Conservation (phyloP, 768 basidiomycete genomes). For the Fibroporia radiculosa region DNA sequence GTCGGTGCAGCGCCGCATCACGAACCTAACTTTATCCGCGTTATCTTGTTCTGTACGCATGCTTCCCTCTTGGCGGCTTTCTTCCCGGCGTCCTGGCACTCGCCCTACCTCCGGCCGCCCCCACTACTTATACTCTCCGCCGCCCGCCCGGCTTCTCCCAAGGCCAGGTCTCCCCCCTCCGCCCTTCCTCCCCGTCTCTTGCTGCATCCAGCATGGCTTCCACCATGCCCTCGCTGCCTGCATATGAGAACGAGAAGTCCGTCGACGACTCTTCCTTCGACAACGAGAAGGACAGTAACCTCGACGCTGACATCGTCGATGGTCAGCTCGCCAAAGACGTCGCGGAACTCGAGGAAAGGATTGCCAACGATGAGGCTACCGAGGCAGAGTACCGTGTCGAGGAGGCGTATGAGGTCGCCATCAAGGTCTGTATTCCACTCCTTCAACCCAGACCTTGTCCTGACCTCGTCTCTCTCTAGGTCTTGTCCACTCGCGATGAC, state of each 20-base stretch:
- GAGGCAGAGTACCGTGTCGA: constrained; percentile 28
- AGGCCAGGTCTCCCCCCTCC: not conserved
- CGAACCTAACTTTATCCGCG: too few species aligned
- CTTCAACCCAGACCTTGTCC: not conserved
- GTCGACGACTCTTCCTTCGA: constrained; percentile 14
- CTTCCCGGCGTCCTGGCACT: too few species aligned
- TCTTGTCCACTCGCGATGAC: constrained; percentile 29
- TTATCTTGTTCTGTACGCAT: too few species aligned
- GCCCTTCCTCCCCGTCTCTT: not conserved
- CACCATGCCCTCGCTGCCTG: constrained; percentile 4
- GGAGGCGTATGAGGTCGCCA: constrained; percentile 32
- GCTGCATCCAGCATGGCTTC: constrained; percentile 6
- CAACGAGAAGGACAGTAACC: constrained; percentile 15
- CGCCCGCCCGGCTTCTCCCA: not conserved
- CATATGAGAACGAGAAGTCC: constrained; percentile 15
- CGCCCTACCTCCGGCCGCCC: too few species aligned
- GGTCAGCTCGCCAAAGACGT: constrained; percentile 20
- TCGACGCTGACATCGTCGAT: constrained; percentile 16
- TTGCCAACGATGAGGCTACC: constrained; percentile 24
- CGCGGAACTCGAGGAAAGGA: constrained; percentile 24
- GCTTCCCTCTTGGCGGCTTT: too few species aligned
- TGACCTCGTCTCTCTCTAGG: constrained; percentile 15
- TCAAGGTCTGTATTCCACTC: constrained; percentile 25
- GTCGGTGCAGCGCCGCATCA: too few species aligned
- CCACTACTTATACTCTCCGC: too few species aligned